A percentile compares a stretch with the other conserved stretches of the same genome.
These are phyloP conservation scores for Candida golubevii DNA, from an alignment of 805 yeast species.

Conservation along the genomic window DNA sequence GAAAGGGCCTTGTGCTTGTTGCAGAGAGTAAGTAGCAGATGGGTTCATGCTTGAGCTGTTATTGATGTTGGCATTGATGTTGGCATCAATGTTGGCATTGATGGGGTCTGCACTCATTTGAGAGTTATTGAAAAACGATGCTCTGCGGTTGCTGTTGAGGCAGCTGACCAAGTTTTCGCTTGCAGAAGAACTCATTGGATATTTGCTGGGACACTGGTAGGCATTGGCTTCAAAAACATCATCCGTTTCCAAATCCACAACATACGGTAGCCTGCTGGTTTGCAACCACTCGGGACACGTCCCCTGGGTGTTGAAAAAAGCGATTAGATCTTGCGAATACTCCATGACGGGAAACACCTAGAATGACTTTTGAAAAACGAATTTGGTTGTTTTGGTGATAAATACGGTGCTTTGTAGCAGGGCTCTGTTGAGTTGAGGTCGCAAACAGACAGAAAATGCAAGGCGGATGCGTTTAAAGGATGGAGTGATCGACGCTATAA, in stretches of 20 bases:
- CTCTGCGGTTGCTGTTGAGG: too few species aligned
- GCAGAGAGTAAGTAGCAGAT: not conserved
- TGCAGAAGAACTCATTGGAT: not conserved
- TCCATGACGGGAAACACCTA: not conserved
- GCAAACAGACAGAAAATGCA: too few species aligned
- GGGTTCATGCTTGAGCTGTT: not conserved
- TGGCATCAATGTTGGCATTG: too few species aligned
- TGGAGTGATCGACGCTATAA: too few species aligned
- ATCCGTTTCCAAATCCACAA: slow-evolving; percentile 1
- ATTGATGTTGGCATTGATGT: too few species aligned
- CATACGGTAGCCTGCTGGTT: slow-evolving; percentile 1
- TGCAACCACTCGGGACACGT: slow-evolving; percentile 5
- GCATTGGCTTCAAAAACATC: slow-evolving; percentile 1
- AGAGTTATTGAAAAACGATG: not conserved
- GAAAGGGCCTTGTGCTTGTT: not conserved
- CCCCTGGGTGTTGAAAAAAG: slow-evolving; percentile 4
- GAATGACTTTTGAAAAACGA: too few species aligned
- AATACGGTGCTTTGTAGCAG: too few species aligned
- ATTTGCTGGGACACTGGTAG: not conserved
- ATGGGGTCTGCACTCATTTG: too few species aligned
- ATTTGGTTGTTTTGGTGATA: too few species aligned
- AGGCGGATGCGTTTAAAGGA: too few species aligned
- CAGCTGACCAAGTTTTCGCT: too few species aligned
- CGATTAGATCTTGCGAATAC: slow-evolving; percentile 7
- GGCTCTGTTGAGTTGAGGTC: too few species aligned